Evolutionary conservation across 202 grass and related monocot species (phyloP), one percentile per base, ranked within the genome.

Genomic region (Elaeis oleifera): DNA sequence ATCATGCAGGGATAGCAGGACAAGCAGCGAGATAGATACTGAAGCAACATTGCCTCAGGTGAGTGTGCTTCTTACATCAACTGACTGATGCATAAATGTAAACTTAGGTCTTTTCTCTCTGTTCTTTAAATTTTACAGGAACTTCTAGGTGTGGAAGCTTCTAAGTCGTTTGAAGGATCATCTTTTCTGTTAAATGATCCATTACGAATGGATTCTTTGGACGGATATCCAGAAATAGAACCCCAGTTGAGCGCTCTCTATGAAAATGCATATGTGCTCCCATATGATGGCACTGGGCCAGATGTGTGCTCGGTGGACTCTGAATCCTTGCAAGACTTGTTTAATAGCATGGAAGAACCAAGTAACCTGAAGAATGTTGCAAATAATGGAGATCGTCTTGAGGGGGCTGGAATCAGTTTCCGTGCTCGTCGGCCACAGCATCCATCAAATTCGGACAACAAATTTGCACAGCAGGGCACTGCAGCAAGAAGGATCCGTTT

Each of bases 291-390:
- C 58, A 70, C 65, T 59, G 76, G 80, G 61, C 82, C 67, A 23
- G 89, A 95, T 39, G 76, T 80, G 58, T 60, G 83, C 59, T 89
- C 79, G 0, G 65, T 85, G 49, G 82, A 70, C 63, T 83, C 85
- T 5, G 85, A 89, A 56, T 83, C 85, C 27, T 71, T 89, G 50
- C 76, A 83, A 74, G 85, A 95, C 56, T 58, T 89, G 18, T 89
- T 81, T 76, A 85, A 73, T 64, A 59, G n/a, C 51, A 76, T 71
- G 76, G 89, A 88, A 5, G 89, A 85, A 64, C 53, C 60, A 24
- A 73, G 19, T 60, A 53, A 6, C 36, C 64, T 56, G 64, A 60
- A 60, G 17, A n/a, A 60, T 60, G 29, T 60, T 60, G 16, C 16
- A 31, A 39, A 19, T 56, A 56, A 56, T 56, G 54, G 54, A 23